Evolutionary conservation across 768 basidiomycete genomes (phyloP), one percentile per base, ranked within the genome.

Genomic region (Podaxis sp.): DNA sequence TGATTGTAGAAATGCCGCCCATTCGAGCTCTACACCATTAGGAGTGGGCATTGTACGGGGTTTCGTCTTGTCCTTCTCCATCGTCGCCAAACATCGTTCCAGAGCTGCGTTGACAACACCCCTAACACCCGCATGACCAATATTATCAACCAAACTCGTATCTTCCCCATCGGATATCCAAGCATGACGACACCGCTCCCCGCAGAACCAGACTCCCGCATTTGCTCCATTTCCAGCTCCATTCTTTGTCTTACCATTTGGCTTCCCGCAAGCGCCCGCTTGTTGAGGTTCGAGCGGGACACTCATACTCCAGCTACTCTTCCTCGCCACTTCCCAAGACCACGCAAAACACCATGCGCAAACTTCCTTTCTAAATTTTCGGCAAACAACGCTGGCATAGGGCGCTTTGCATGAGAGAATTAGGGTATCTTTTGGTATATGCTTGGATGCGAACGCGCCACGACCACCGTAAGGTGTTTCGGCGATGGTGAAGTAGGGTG

Each of bases 321-420:
- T 77, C 33, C 79, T 63, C 0, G 53, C 61, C 22, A 59, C 75
- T 57, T 85, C 83, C 66, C 82, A 82, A 26, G 84, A 79, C 68
- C 89, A 88, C 42, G 80, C 78, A 69, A 87, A 89, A 72, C 88
- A 90, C 68, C 82, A 75, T 9, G 80, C 83, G 66, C 88, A 90
- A 52, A 88, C 86, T 69, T 88, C 87, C 70, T 84, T 86, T 44
- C 86, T 79, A 66, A 87, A 89, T 64, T 82, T 81, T 68, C 81
- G 84, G 71, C 83, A 83, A 56, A 90, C 77, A 38, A 86, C 85
- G 55, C 78, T 79, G 0, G 82, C 79, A 68, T 85, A 88, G 0
- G 88, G 88, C 4, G 72, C 72, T 53, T 76, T 63, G 61, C 81
- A 80, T 24, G 73, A 72, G 58, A 82, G 75, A 48, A 88, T 69